Evolutionary conservation across 352 stramenopile species (phyloP).

Genomic region (Pythium dissimile): DNA sequence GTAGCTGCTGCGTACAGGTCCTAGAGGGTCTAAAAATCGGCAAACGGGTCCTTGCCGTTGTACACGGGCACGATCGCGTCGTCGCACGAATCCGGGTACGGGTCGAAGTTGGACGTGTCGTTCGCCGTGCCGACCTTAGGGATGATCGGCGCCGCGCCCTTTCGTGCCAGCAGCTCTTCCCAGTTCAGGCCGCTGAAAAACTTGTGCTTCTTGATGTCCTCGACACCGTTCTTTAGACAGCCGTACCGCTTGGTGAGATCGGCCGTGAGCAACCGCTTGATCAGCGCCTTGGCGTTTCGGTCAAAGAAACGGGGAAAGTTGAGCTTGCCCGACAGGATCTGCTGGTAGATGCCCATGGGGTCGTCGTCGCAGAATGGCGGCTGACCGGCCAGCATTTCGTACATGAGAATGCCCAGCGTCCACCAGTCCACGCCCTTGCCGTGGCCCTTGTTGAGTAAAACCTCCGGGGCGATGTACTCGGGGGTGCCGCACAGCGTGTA

Average conservation of each 20-base stretch:
- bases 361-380: conserved; percentile 96
- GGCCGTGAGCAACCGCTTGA: conserved; percentile 95
- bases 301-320: conserved; percentile 95
- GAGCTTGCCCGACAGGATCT: conserved; percentile 93
- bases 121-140: conserved; percentile 86
- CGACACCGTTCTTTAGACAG: conserved; percentile 93
- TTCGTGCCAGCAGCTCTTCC: conserved; percentile 85
- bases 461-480: conserved; percentile 92
- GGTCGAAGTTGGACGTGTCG: conserved; percentile 97
- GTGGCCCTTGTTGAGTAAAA: conserved; percentile 88
- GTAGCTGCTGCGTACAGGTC: background rate
- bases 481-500: conserved; percentile 93
- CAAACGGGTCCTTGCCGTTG: conserved; percentile 91
- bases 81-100: conserved; percentile 93
- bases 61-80: conserved; percentile 90
- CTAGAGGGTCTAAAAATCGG: conserved; percentile 81
- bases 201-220: conserved; percentile 97
- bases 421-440: conserved; percentile 94
- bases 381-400: conserved; percentile 96
- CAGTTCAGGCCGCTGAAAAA: conserved; percentile 93
- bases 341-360: conserved; percentile 95
- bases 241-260: conserved; percentile 97
- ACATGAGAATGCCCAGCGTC: conserved; percentile 96
- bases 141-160: conserved; percentile 92
- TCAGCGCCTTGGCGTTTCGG: conserved; percentile 93